Base-by-base conservation (phyloP, 768 basidiomycete species). In the Lentinula guzmanii region DNA sequence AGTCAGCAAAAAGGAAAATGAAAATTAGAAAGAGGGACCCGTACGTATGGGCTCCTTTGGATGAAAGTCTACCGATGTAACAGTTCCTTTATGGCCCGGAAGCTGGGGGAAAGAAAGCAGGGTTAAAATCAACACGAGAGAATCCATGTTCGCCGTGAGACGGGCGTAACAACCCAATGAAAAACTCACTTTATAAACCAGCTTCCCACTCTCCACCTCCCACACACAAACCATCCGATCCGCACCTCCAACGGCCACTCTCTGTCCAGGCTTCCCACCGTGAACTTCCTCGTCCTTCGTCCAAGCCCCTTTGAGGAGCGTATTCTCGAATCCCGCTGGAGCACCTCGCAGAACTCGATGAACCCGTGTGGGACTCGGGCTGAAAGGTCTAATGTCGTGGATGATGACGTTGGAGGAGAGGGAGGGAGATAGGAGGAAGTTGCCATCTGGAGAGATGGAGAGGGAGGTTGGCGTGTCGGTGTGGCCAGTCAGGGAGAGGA, bases 81-180 rank as follows among this genome's bases (percentile, higher is more conserved):
- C 95, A 0, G 95, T 95, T 10, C 96, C 95, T 72, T 93, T 97
- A 73, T 99, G 96, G 13, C 96, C 96, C 42, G 96, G 93, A 61
- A 98, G 82, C 91, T 60, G 57, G 34, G 50, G 57, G 52, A 42
- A 16, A 39, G 21, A 21, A 21, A 21, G 42, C 24, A 24, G 24
- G 24, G 28, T 28, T 28, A 28, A 64, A 67, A 42, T 34, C 18
- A 60, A 28, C 28, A 28, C 28, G 28, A 28, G 28, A 28, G 28
- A 28, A 28, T 28, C 3, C 28, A 3, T 28, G 28, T 4, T 28
- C 28, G 28, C 28, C 28, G 28, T 28, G 24, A 24, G 24, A 24
- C 24, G 48, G 10, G 11, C 37, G 11, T 8, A 39, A 8, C 37
- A 39, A 39, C 37, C 37, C 37, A 8, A 39, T 8, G 37, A 16